phyloP scores from a whole-genome alignment of 1,284 basidiomycete species.

The Ustilago nuda region DNA sequence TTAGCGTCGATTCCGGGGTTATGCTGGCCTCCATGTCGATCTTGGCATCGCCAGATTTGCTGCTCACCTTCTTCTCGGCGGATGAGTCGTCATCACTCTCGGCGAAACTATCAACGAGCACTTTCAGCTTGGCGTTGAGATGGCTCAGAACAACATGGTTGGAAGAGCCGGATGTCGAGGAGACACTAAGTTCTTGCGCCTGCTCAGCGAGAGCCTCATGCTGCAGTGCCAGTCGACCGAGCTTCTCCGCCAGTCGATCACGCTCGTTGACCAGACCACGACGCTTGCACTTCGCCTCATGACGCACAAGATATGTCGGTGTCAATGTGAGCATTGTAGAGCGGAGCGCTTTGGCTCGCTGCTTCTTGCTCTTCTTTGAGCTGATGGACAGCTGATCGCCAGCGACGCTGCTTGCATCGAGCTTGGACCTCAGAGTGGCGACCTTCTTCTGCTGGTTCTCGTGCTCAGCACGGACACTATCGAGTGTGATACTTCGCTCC shows the following conservation, averaged over 20 bases:
- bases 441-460: conserved; percentile 29
- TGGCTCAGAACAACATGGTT: conserved; percentile 25
- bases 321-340: conserved; percentile 36
- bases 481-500: conserved; percentile 35
- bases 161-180: conserved; percentile 7
- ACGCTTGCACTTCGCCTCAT: conserved; percentile 59
- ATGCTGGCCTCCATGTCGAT: conserved; percentile 34
- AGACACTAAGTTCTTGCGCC: conserved; percentile 22
- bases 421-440: conserved; percentile 28
- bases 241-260: conserved; percentile 46
- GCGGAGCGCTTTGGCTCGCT: conserved; percentile 32
- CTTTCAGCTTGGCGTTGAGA: conserved; percentile 44
- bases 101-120: conserved; percentile 31
- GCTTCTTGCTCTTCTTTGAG: conserved; percentile 29
- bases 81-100: background rate
- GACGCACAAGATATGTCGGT: conserved; percentile 46
- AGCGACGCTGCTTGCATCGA: conserved; percentile 23
- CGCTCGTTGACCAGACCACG: conserved; percentile 44
- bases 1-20: conserved; percentile 30
- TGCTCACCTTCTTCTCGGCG: background rate
- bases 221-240: conserved; percentile 47
- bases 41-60: conserved; percentile 19
- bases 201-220: conserved; percentile 30
- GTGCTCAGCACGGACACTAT: conserved; percentile 22
- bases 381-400: conserved; percentile 22